Base-by-base conservation (phyloP, 176 grass and related monocot genomes). In the Triticum timopheevii region DNA sequence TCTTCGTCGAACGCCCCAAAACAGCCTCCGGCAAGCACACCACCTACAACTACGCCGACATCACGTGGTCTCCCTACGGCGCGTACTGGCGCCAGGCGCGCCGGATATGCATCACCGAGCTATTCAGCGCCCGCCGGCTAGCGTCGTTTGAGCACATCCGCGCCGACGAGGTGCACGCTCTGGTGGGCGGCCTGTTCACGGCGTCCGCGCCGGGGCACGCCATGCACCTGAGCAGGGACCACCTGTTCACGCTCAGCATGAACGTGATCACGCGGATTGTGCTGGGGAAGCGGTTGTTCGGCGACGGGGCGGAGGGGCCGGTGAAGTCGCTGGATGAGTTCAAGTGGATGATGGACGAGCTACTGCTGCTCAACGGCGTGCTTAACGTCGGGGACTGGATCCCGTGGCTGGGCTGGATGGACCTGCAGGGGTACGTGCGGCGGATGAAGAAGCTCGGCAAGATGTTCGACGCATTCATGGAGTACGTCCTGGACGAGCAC, bases 361-460 rank as follows among this genome's bases (percentile, higher is more conserved):
- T 91, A 30, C 59, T 91, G 22, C 35, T 91, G 54, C 80, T 91
- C 23, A 91, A 91, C 11, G 90, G 90, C 1, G 77, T 85, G 24
- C 73, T 91, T 31, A 91, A 84, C 82, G 69, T 91, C 45, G 77
- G 90, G 13, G 90, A 91, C 62, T 88, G 76, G 27, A 91, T 91
- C 28, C 86, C 90, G 8, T 85, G 86, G 90, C 23, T 88, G 17
- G 68, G 42, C 54, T 80, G 76, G 52, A 49, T 93, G 2, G 92
- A 93, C 65, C 22, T 93, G 13, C 88, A 93, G 25, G 88, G 91
- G 0, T 93, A 93, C n/a, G 70, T 88, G 20, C 44, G 72, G 78
- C 27, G 88, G 81, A 90, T 90, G 91, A 93, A 93, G 88, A 84
- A 66, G 52, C 0, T 90, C 0, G 77, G 85, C 3, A 40, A 40